These are phyloP conservation scores for Aquilaria malaccensis DNA, from an alignment of 345 rosid genomes.

Conservation along the genomic window DNA sequence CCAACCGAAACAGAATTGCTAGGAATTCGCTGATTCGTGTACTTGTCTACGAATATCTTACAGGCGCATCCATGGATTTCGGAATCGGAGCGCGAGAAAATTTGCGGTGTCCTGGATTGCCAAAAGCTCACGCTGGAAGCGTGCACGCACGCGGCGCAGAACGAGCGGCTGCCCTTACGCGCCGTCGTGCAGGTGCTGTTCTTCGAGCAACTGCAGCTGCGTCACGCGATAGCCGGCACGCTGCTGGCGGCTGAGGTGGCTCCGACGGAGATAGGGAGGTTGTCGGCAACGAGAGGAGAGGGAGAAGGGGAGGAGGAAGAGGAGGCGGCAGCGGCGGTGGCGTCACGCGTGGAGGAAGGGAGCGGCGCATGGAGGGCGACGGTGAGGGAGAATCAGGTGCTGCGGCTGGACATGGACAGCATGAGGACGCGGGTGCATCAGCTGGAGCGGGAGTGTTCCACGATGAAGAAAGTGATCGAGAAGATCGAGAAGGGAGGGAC, in stretches of 20 bases:
- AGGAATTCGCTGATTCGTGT: neutral
- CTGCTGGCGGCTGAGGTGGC: conserved; percentile 52
- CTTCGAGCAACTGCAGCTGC: conserved; percentile 90
- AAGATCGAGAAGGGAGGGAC: conserved; percentile 57
- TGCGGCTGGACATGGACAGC: conserved; percentile 93
- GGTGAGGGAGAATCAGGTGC: conserved; percentile 90
- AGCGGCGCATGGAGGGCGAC: conserved; percentile 59
- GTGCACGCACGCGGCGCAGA: conserved; percentile 98
- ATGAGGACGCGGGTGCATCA: conserved; percentile 91
- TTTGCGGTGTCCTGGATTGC: conserved; percentile 79
- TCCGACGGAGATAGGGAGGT: conserved; percentile 34
- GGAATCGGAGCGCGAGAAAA: conserved; percentile 80
- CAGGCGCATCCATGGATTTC: conserved; percentile 93
- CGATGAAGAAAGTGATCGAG: conserved; percentile 76
- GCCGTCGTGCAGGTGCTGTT: conserved; percentile 95
- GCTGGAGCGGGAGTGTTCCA: conserved; percentile 82
- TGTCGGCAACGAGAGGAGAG: conserved; percentile 20
- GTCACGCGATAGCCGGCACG: conserved; percentile 89
- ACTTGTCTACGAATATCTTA: neutral
- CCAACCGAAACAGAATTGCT: neutral
- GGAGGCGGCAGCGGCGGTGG: conserved; percentile 9
- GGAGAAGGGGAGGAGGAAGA: conserved; percentile 28
- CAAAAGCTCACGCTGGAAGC: conserved; percentile 93
- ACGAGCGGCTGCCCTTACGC: conserved; percentile 89
- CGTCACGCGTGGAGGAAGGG: conserved; percentile 21